Conservation (phyloP, 2,329 filamentous ascomycete species). For the Penicillium sp. region DNA sequence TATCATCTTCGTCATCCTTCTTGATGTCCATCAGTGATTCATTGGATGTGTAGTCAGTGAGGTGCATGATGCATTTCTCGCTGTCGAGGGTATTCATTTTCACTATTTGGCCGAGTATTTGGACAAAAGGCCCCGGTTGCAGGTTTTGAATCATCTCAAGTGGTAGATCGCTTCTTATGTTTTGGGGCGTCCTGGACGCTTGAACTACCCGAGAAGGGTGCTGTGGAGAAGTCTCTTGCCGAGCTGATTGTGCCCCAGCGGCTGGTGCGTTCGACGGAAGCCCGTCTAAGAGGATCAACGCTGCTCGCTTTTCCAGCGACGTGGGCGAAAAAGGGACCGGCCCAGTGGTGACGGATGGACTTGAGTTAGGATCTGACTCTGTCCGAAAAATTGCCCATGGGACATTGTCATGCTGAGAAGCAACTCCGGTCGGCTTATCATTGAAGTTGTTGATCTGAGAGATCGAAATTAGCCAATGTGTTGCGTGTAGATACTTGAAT, state of each 20-base stretch:
- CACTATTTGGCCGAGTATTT: conserved; percentile 73
- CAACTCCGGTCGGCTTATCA: conserved; percentile 27
- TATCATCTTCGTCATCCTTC: conserved; percentile 32
- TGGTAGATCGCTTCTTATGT: conserved; percentile 13
- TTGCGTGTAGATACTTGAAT: conserved; percentile 22
- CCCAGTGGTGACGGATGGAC: conserved; percentile 28
- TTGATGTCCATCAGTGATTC: conserved; percentile 59
- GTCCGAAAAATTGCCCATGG: conserved; percentile 40
- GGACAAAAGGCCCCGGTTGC: conserved; percentile 57
- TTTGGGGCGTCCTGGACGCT: conserved; percentile 8
- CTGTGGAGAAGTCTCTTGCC: conserved; percentile 1
- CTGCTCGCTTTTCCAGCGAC: conserved; percentile 32
- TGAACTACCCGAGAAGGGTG: conserved; percentile 11
- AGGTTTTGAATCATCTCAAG: conserved; percentile 68
- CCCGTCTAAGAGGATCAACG: conserved; percentile 30
- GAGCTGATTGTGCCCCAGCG: neutral
- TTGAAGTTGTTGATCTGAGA: conserved; percentile 24
- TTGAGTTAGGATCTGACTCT: conserved; percentile 22
- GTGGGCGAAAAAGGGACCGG: conserved; percentile 30
- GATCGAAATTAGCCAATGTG: neutral
- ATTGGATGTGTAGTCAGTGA: conserved; percentile 83
- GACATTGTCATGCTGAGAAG: conserved; percentile 27
- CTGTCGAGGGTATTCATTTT: conserved; percentile 50
- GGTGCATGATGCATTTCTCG: conserved; percentile 64
- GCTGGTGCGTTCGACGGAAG: neutral